Percentiles rank a stretch among this genome's conserved stretches.
phyloP scores from a whole-genome alignment of 176 grass and related monocot species.

The Oryza glumipatula region DNA sequence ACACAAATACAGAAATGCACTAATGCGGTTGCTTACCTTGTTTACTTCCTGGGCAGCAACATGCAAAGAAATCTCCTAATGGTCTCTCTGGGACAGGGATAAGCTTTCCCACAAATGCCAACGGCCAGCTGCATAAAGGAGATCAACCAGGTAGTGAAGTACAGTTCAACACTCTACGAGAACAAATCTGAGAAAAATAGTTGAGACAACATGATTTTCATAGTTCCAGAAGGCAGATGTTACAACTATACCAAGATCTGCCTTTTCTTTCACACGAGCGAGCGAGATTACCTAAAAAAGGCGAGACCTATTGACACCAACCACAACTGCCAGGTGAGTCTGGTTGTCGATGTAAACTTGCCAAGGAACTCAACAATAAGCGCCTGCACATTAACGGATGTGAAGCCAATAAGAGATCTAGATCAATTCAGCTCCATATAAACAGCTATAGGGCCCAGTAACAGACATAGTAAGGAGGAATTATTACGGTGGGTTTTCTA shows the following conservation, averaged over 20 bases:
- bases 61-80: constrained; percentile 44
- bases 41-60: constrained; percentile 46
- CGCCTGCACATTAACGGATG: constrained; percentile 45
- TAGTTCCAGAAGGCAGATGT: background rate
- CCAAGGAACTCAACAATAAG: constrained; percentile 93
- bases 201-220: background rate
- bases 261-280: background rate
- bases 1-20: background rate
- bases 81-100: constrained; percentile 64
- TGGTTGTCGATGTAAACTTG: constrained; percentile 78
- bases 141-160: background rate
- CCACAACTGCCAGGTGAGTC: constrained; percentile 86
- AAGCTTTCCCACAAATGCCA: constrained; percentile 71
- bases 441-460: background rate
- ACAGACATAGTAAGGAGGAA: background rate
- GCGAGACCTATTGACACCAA: constrained; percentile 68
- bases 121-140: constrained; percentile 60
- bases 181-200: background rate
- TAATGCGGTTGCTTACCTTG: constrained; percentile 22
- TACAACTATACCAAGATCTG: background rate
- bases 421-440: background rate
- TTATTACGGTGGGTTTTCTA: constrained; percentile 24
- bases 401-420: constrained; percentile 13
- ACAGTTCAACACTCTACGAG: background rate
- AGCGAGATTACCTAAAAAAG: constrained; percentile 53